A percentile compares a stretch with the other conserved stretches of the same genome.
phyloP scores from a whole-genome alignment of 108 stramenopile genomes.

The Cyclotella sp. region DNA sequence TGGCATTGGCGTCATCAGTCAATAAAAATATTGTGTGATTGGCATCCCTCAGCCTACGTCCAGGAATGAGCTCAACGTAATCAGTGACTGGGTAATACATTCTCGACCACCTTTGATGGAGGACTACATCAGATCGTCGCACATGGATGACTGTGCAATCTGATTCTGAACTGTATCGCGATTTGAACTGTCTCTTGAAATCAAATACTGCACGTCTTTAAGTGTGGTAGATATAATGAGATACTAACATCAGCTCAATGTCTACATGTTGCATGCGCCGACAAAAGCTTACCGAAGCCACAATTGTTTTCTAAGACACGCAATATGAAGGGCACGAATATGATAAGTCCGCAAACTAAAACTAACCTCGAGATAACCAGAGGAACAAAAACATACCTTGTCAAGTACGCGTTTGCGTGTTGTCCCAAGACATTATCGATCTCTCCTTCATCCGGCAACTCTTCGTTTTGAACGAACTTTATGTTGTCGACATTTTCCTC shows the following conservation, averaged over 20 bases:
- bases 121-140: constrained; percentile 36
- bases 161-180: constrained; percentile 16
- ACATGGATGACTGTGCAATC: constrained; percentile 50
- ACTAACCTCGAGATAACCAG: background rate
- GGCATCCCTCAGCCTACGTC: constrained; percentile 13
- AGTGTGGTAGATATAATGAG: background rate
- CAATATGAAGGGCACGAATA: too few species aligned
- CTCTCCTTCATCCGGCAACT: constrained; percentile 24
- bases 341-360: background rate
- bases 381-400: constrained; percentile 17
- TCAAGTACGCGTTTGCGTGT: constrained; percentile 30
- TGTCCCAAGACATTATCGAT: constrained; percentile 14
- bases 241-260: background rate
- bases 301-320: constrained; percentile 25
- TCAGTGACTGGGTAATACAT: constrained; percentile 27
- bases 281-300: constrained; percentile 24
- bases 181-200: constrained; percentile 24
- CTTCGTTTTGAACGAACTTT: constrained; percentile 4
- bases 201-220: constrained; percentile 38
- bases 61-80: constrained; percentile 38
- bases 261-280: background rate
- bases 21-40: constrained; percentile 43
- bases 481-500: background rate
- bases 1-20: constrained; percentile 39
- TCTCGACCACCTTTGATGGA: background rate